These are phyloP conservation scores for Xylaria curta DNA, from an alignment of 495 filamentous ascomycete genomes.

Conservation along the genomic window DNA sequence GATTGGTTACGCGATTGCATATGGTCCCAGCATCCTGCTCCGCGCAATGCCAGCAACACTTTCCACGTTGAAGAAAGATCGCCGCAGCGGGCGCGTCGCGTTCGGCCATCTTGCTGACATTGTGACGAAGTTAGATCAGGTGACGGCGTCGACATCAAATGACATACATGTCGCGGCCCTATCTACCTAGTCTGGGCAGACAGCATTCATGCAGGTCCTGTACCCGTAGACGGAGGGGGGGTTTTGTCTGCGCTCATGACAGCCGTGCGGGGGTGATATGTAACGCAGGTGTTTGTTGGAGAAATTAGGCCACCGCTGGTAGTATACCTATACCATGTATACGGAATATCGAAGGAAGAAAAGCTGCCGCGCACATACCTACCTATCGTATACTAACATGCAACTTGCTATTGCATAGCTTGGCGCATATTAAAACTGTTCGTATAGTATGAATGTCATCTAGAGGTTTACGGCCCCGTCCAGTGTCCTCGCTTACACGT, in stretches of 20 bases:
- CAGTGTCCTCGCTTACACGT: not conserved
- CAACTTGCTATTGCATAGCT: not conserved
- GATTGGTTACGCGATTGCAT: too few species aligned
- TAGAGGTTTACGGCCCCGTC: too few species aligned
- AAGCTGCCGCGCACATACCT: not conserved
- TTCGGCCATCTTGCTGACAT: not conserved
- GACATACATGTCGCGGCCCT: not conserved
- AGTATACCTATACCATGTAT: not conserved
- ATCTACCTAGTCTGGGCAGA: not conserved
- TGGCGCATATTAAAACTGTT: too few species aligned
- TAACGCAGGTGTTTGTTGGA: not conserved
- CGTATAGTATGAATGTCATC: too few species aligned
- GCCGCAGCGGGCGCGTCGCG: not conserved
- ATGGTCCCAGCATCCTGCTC: not conserved
- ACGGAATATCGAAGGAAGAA: not conserved
- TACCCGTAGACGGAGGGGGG: not conserved
- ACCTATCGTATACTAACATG: constrained; percentile 1
- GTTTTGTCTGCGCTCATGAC: not conserved
- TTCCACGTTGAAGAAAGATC: not conserved
- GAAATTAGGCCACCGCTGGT: not conserved
- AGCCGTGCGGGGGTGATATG: not conserved
- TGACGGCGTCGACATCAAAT: constrained; percentile 12
- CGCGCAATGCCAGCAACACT: not conserved
- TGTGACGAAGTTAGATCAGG: not conserved
- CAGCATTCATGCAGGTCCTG: constrained; percentile 4